Evolutionary conservation across 176 grass and related monocot species (phyloP).

Genomic region (Lolium multiflorum): DNA sequence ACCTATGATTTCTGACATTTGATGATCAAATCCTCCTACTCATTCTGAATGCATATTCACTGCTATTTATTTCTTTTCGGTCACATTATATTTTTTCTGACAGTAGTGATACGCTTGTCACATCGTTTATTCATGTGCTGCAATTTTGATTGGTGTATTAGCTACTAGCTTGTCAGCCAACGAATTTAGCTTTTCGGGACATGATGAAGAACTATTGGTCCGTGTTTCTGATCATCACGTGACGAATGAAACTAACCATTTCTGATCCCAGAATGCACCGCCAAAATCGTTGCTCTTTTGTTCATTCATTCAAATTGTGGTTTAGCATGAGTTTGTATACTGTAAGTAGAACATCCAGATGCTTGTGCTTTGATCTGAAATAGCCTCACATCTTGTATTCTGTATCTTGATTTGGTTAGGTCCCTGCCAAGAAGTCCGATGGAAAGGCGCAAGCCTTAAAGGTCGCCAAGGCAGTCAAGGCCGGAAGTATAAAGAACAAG

Average conservation of each 20-base stretch:
- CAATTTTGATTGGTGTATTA: neutral
- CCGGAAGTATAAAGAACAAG: neutral
- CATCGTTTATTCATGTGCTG: neutral
- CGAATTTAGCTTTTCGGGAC: neutral
- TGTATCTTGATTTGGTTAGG: neutral
- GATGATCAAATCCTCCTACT: slow-evolving; percentile 35
- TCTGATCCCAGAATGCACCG: neutral
- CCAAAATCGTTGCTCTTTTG: neutral
- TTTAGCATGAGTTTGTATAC: neutral
- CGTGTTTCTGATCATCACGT: slow-evolving; percentile 18
- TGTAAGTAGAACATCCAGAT: neutral
- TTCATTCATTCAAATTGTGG: neutral
- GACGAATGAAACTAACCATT: neutral
- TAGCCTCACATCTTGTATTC: neutral
- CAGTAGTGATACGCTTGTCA: neutral
- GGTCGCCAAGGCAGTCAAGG: slow-evolving; percentile 17
- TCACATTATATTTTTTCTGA: neutral
- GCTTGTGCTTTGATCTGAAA: neutral
- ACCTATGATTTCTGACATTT: slow-evolving; percentile 2
- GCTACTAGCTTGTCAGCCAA: neutral
- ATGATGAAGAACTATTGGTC: slow-evolving; percentile 14
- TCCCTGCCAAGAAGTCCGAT: neutral
- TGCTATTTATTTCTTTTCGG: neutral
- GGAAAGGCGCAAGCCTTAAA: slow-evolving; percentile 23
- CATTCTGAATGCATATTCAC: slow-evolving; percentile 28